Evolutionary conservation across 352 stramenopile species (phyloP).

Genomic region (Aphanomyces astaci): DNA sequence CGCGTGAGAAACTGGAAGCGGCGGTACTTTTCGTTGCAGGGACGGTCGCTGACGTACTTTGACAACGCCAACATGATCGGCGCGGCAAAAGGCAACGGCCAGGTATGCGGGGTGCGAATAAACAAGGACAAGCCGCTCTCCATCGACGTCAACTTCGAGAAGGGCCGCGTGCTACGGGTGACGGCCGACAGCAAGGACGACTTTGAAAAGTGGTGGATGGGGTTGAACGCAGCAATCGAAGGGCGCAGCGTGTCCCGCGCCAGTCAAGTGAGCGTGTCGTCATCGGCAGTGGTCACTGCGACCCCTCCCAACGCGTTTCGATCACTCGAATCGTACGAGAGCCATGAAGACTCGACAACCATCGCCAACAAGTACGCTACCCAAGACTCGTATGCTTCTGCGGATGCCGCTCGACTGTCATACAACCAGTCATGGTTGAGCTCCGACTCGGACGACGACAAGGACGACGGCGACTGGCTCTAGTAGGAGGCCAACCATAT

Average conservation of each 20-base stretch:
- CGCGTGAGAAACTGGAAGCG: slow-evolving; percentile 80
- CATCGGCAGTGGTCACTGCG: too few species aligned
- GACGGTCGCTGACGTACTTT: slow-evolving; percentile 72
- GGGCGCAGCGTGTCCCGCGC: slow-evolving; percentile 8
- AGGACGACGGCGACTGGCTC: slow-evolving; percentile 22
- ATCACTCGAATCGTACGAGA: slow-evolving; percentile 18
- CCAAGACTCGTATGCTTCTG: slow-evolving; percentile 5
- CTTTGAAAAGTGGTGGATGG: slow-evolving; percentile 54
- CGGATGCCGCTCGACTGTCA: not conserved
- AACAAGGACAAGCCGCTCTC: slow-evolving; percentile 58
- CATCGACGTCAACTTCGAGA: slow-evolving; percentile 67
- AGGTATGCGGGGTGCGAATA: slow-evolving; percentile 59
- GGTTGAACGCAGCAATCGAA: slow-evolving; percentile 36
- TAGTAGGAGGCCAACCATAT: not conserved
- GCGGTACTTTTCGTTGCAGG: slow-evolving; percentile 72
- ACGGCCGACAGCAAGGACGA: slow-evolving; percentile 62
- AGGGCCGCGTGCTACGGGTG: slow-evolving; percentile 61
- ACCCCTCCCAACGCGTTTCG: not conserved
- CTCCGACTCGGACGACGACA: slow-evolving; percentile 21
- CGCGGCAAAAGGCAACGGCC: slow-evolving; percentile 50
- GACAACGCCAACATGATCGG: slow-evolving; percentile 61
- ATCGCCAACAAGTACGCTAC: not conserved
- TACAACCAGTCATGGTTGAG: slow-evolving; percentile 18
- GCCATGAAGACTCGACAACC: slow-evolving; percentile 8
- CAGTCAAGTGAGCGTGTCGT: not conserved